Percentiles rank a stretch among this genome's conserved stretches.
phyloP scores from a whole-genome alignment of 371 early-diverging fungal species.

The Basidiobolus meristosporus region DNA sequence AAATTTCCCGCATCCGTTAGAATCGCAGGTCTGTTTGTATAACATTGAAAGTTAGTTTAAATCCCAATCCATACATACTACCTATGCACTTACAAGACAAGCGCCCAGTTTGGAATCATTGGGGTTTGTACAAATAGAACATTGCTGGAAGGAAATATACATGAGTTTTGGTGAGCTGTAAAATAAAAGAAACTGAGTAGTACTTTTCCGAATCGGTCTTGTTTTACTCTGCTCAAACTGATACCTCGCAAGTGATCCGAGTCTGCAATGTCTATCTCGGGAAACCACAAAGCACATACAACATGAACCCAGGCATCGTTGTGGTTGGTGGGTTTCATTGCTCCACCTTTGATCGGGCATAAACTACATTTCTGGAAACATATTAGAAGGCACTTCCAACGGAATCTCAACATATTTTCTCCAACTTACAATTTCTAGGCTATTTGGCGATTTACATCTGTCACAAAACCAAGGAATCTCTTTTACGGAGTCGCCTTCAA shows the following conservation, averaged over 20 bases:
- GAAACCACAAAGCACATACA: constrained; percentile 5
- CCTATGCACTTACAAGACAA: constrained; percentile 1
- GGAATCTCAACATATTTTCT: not conserved
- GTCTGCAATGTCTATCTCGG: constrained; percentile 2
- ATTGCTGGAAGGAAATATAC: not conserved
- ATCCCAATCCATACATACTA: not conserved
- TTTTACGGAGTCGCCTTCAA: not conserved
- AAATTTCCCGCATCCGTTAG: not conserved
- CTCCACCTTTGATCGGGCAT: constrained; percentile 3
- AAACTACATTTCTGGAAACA: constrained; percentile 1
- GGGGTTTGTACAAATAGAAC: constrained; percentile 1
- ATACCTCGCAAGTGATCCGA: constrained; percentile 1
- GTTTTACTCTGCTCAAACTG: not conserved
- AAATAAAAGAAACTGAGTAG: not conserved
- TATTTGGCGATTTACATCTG: not conserved
- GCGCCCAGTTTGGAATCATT: constrained; percentile 1
- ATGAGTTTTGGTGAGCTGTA: not conserved
- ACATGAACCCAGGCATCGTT: constrained; percentile 2
- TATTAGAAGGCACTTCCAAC: not conserved
- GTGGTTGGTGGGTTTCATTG: constrained; percentile 1
- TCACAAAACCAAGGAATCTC: constrained; percentile 4
- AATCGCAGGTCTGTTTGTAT: not conserved
- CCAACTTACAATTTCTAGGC: not conserved
- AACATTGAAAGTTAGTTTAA: not conserved
- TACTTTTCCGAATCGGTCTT: not conserved